Conservation (phyloP, 306 rosid genomes). For the Lathyrus sativus region DNA sequence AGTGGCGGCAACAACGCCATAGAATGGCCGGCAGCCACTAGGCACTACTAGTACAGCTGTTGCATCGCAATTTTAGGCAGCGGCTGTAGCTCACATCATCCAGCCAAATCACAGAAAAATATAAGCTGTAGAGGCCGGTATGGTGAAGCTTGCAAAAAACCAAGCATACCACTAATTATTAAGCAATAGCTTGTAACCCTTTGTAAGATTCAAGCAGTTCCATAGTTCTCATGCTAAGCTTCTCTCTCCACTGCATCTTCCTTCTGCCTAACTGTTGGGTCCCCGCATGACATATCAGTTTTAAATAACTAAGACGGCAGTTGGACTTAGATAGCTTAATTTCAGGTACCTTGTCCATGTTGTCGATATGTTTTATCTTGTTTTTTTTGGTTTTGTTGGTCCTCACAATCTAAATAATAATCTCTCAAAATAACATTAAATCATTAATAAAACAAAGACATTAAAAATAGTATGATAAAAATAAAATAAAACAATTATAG, state of each 20-base stretch:
- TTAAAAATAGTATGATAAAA: too few relatives aligned
- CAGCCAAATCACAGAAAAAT: neutral
- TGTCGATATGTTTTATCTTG: neutral
- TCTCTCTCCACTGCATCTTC: slow-evolving; percentile 4
- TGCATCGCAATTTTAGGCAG: slow-evolving; percentile 4
- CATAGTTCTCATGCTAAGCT: neutral
- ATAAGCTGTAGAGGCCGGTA: neutral
- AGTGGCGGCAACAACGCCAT: neutral
- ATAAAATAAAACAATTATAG: too few relatives aligned
- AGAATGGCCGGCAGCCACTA: neutral
- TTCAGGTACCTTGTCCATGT: neutral
- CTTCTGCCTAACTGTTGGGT: neutral
- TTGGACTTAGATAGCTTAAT: neutral
- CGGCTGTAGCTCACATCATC: neutral
- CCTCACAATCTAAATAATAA: neutral
- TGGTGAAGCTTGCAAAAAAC: neutral
- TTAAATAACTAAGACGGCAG: neutral
- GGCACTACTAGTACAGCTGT: slow-evolving; percentile 6
- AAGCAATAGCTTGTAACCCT: neutral
- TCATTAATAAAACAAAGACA: neutral
- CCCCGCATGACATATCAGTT: neutral
- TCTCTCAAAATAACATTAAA: neutral
- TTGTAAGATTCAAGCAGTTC: neutral
- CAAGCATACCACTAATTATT: neutral
- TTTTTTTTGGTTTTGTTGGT: neutral